These are phyloP conservation scores for Guillardia theta DNA, from an alignment of 78 protist species.

Conservation along the genomic window DNA sequence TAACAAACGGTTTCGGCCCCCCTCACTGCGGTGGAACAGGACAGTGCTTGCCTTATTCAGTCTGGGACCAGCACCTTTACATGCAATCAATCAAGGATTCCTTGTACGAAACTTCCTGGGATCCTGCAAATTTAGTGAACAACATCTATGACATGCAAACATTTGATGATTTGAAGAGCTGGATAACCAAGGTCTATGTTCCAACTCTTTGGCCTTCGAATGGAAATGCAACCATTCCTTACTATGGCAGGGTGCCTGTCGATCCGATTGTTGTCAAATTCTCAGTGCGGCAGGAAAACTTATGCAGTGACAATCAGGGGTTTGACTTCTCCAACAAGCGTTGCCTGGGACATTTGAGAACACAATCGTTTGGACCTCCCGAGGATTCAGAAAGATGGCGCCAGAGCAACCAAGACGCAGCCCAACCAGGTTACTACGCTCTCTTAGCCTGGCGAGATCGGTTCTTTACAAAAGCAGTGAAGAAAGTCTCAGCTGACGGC, in stretches of 20 bases:
- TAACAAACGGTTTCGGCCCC: background rate
- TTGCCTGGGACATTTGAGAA: background rate
- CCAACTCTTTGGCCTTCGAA: background rate
- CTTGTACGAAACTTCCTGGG: background rate
- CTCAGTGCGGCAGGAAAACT: background rate
- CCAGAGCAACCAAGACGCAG: background rate
- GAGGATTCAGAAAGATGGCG: background rate
- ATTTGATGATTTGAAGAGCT: background rate
- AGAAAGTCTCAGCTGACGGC: background rate
- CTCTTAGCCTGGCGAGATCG: background rate
- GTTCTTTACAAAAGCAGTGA: background rate
- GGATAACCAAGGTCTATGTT: background rate
- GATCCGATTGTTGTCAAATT: background rate
- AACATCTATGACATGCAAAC: background rate
- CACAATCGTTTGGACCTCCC: background rate
- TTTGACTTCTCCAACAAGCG: background rate
- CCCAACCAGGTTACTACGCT: background rate
- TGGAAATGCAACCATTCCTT: background rate
- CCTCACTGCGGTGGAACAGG: background rate
- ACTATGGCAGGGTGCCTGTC: background rate
- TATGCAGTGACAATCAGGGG: background rate
- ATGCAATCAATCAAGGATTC: background rate
- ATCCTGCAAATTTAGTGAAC: background rate
- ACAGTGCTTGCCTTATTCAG: background rate
- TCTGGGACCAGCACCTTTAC: background rate